A percentile compares a stretch with the other conserved stretches of the same genome.
Conservation (phyloP, 2,329 filamentous ascomycete genomes). For the Aspergillus clavatus region DNA sequence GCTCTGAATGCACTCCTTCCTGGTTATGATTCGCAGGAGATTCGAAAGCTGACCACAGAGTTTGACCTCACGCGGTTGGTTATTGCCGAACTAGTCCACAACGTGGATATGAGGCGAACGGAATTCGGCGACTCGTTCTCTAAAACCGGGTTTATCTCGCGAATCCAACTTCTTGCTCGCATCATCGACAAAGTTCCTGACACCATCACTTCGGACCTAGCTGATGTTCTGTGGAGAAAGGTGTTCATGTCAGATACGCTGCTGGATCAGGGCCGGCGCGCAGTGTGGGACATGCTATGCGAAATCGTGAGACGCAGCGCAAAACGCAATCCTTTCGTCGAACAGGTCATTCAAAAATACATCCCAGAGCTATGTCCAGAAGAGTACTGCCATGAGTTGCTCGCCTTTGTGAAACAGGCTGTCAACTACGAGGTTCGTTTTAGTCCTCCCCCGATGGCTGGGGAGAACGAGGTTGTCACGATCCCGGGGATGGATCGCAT, state of each 20-base stretch:
- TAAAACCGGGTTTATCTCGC: conserved; percentile 46
- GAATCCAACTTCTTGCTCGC: conserved; percentile 54
- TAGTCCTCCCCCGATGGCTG: conserved; percentile 45
- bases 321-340: conserved; percentile 37
- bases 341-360: conserved; percentile 42
- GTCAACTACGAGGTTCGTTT: conserved; percentile 53
- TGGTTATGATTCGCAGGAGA: conserved; percentile 45
- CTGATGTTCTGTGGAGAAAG: conserved; percentile 64
- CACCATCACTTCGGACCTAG: conserved; percentile 58
- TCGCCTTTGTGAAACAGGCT: conserved; percentile 41
- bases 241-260: conserved; percentile 63
- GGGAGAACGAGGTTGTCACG: conserved; percentile 38
- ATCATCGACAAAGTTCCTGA: conserved; percentile 60
- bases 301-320: conserved; percentile 24
- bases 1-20: conserved; percentile 50
- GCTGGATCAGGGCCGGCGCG: conserved; percentile 56
- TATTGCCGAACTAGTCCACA: conserved; percentile 60
- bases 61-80: conserved; percentile 59
- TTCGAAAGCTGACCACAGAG: conserved; percentile 56
- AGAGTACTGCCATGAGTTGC: conserved; percentile 36
- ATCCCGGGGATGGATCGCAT: conserved; percentile 60
- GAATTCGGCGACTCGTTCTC: conserved; percentile 37
- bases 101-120: conserved; percentile 42
- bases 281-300: conserved; percentile 66
- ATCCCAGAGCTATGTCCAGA: conserved; percentile 37